Evolutionary conservation across 2,329 filamentous ascomycete genomes (phyloP), one percentile per base, ranked within the genome.

Genomic region (Aureobasidium mangrovei): DNA sequence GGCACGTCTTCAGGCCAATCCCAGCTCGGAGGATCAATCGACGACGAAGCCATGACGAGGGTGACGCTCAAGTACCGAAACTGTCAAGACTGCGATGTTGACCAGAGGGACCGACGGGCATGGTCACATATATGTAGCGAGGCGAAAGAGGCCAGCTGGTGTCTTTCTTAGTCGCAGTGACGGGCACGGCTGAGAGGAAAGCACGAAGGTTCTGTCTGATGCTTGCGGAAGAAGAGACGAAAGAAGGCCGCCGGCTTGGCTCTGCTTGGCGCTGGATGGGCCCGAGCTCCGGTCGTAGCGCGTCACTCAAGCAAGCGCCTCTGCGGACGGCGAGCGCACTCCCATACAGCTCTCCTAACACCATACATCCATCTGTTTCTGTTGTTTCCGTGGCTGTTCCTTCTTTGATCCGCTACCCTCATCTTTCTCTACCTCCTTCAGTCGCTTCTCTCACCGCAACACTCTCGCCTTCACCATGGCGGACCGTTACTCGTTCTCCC

Each of bases 401-500:
- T 8, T 18, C 10, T 52, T 28, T 42, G 38, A 27, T 35, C 31
- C 43, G 33, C 39, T 38, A 10, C 31, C 1, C 32, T 32, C 31
- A 44, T 38, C 32, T 38, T 18, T 51, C 29, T 42, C 38, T 28
- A 35, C 38, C 38, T 47, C 39, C 3, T 5, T 6, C 41, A 4
- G 3, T 39, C 51, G 28, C 28, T 46, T 27, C 4, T 18, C n/a
- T 46, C 51, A 10, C 24, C 38, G 9, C 44, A 12, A 27, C 44
- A 10, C 24, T 28, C 27, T 33, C 4, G 2, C 26, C 4, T 42
- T 60, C 67, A 77, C 62, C 70, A 98, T 98, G 91, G 91, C 93
- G 69, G 93, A 98, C 75, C 82, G 93, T 78, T 98, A 98, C 76
- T 96, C 91, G 54, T 98, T 98, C 84, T 98, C 93, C 57, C 82